Conservation (phyloP, 2,329 filamentous ascomycete species). For the Neobulgaria alba region DNA sequence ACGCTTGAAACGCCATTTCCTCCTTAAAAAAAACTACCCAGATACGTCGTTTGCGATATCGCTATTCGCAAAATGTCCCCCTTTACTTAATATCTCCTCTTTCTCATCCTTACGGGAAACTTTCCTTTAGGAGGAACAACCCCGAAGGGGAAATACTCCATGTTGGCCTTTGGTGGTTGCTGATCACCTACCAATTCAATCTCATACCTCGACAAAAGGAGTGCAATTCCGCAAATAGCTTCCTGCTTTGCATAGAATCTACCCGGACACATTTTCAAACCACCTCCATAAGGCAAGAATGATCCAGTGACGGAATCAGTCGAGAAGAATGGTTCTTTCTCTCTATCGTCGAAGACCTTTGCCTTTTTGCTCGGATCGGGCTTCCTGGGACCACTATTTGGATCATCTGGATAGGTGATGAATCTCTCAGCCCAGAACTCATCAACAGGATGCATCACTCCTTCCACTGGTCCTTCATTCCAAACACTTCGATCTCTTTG, state of each 20-base stretch:
- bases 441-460: slow-evolving; percentile 22
- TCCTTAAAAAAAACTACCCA: no score
- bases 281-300: slow-evolving; percentile 27
- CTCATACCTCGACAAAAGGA: slow-evolving; percentile 28
- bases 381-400: slow-evolving; percentile 22
- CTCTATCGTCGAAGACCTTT: not conserved
- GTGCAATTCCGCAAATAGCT: slow-evolving; percentile 18
- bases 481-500: slow-evolving; percentile 25
- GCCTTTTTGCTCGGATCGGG: slow-evolving; percentile 10
- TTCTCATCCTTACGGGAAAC: slow-evolving; percentile 15
- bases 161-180: slow-evolving; percentile 6
- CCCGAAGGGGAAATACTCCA: slow-evolving; percentile 16
- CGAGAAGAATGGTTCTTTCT: slow-evolving; percentile 14
- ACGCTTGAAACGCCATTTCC: no score
- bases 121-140: slow-evolving; percentile 14
- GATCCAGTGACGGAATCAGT: slow-evolving; percentile 25
- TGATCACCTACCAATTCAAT: slow-evolving; percentile 21
- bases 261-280: slow-evolving; percentile 2
- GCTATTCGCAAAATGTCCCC: no score
- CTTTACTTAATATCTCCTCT: slow-evolving; percentile 1
- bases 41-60: no score
- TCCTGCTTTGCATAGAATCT: slow-evolving; percentile 5
- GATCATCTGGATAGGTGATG: slow-evolving; percentile 25
- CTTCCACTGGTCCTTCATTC: slow-evolving; percentile 22
- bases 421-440: slow-evolving; percentile 32